Evolutionary conservation across 2,329 filamentous ascomycete species (phyloP), one percentile per base, ranked within the genome.

Genomic region (Ophiostoma angusticollis): DNA sequence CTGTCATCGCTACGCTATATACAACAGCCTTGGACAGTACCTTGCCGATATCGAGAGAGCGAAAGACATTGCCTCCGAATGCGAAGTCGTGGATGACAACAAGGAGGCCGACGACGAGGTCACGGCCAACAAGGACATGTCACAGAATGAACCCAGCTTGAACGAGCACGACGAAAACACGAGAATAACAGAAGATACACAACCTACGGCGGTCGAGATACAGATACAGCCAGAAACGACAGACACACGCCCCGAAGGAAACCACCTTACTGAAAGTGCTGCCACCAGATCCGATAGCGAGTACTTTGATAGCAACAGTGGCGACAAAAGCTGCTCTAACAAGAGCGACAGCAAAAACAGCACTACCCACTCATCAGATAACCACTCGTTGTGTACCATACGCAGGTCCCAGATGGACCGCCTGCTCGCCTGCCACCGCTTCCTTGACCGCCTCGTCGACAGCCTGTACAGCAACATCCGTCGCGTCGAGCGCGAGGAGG

Each of bases 1-100:
- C n/a, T 24, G 40, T 19, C 45, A 37, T 11, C 43, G 43, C 12
- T 43, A 45, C 12, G 40, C 40, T 13, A 3, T 43, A 3, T 36
- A 33, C 8, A 31, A 36, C 23, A 35, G 12, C 27, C 34, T 37
- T 11, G 29, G 14, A 5, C 40, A 35, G 7, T 39, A 40, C 22
- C 35, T 43, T 6, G 11, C 7, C 5, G 29, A 43, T 5, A 12
- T 43, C 13, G 37, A 44, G 3, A 35, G 27, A 8, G 27, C 42
- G 12, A 28, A 23, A 18, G 28, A 35, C 3, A 25, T 40, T 14
- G 31, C 28, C 3, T 31, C 6, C 7, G 1, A 31, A 14, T 40
- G 30, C 19, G 17, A 25, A 5, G 32, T 38, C 9, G 25, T 38
- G n/a, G 31, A 42, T 6, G 27, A 44, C 23, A 8, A 9, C 14